Percentiles rank a stretch among this genome's conserved stretches.
Evolutionary conservation across 2,329 filamentous ascomycete genomes (phyloP).

Genomic region (Talaromyces sp.): DNA sequence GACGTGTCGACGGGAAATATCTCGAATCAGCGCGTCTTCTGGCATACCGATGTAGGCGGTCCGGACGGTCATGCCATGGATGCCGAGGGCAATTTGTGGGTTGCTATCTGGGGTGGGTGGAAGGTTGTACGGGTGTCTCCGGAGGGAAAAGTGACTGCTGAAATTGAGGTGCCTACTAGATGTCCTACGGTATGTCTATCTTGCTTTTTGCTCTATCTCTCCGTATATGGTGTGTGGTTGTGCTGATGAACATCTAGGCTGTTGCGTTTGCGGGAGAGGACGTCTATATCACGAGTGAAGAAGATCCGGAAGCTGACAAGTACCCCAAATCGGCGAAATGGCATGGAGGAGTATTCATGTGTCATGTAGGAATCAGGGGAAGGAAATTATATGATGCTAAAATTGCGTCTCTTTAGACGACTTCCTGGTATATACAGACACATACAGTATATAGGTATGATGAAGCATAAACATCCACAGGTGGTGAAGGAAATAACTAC

Average conservation of each 20-base stretch:
- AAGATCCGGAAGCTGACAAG: constrained; percentile 17
- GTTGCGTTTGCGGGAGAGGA: constrained; percentile 18
- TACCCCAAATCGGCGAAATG: constrained; percentile 15
- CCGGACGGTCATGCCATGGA: constrained; percentile 81
- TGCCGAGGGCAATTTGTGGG: constrained; percentile 73
- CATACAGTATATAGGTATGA: not conserved
- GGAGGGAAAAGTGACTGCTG: constrained; percentile 63
- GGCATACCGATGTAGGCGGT: constrained; percentile 50
- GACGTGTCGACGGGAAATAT: constrained; percentile 54
- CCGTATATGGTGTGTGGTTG: not conserved
- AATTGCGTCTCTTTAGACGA: not conserved
- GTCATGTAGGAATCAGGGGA: constrained; percentile 17
- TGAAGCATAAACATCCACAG: not conserved
- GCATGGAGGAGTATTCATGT: constrained; percentile 18
- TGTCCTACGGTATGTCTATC: constrained; percentile 18
- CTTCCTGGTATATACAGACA: not conserved
- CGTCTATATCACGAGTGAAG: constrained; percentile 18
- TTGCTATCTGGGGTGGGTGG: constrained; percentile 69
- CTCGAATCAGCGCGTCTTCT: constrained; percentile 64
- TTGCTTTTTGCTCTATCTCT: too few relatives aligned
- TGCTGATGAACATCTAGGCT: constrained; percentile 6
- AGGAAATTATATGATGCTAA: constrained; percentile 14
- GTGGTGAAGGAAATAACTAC: not conserved
- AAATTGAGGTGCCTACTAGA: constrained; percentile 65
- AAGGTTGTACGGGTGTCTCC: constrained; percentile 67